Conservation (phyloP, 148 eudicot species). For the Rhododendron vialii region DNA sequence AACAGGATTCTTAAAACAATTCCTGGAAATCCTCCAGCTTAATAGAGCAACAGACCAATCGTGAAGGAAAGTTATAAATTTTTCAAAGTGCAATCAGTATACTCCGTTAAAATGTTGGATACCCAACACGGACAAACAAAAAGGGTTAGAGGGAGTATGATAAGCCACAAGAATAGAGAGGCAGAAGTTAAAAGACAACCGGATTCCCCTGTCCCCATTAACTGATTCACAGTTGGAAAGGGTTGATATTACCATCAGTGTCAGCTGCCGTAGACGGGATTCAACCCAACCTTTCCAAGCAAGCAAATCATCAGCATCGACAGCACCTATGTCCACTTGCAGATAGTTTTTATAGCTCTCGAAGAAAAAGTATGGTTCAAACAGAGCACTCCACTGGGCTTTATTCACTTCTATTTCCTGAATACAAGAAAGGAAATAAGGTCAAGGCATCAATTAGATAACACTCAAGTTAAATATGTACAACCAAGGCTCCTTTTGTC, state of each 20-base stretch:
- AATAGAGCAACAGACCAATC: not conserved
- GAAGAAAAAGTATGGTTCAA: constrained; percentile 76
- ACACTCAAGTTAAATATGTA: not conserved
- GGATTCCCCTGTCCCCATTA: not conserved
- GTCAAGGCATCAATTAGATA: not conserved
- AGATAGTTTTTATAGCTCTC: constrained; percentile 81
- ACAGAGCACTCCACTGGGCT: constrained; percentile 57
- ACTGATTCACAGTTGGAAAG: not conserved
- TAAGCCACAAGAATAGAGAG: not conserved
- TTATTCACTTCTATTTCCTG: constrained; percentile 82
- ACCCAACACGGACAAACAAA: not conserved
- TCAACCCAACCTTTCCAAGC: constrained; percentile 98
- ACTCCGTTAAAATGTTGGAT: not conserved
- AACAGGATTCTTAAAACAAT: not conserved
- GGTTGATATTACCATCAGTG: constrained; percentile 62
- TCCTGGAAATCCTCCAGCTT: not conserved
- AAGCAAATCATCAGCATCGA: constrained; percentile 63
- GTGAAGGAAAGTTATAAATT: not conserved
- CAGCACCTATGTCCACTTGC: constrained; percentile 70
- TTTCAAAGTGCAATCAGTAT: not conserved
- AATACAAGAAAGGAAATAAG: not conserved
- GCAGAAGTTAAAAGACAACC: not conserved
- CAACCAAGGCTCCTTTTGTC: not conserved
- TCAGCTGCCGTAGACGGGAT: constrained; percentile 79
- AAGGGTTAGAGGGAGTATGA: not conserved